A percentile compares a stretch with the other conserved stretches of the same genome.
phyloP scores from a whole-genome alignment of 768 basidiomycete genomes.

The Pholiota molesta region DNA sequence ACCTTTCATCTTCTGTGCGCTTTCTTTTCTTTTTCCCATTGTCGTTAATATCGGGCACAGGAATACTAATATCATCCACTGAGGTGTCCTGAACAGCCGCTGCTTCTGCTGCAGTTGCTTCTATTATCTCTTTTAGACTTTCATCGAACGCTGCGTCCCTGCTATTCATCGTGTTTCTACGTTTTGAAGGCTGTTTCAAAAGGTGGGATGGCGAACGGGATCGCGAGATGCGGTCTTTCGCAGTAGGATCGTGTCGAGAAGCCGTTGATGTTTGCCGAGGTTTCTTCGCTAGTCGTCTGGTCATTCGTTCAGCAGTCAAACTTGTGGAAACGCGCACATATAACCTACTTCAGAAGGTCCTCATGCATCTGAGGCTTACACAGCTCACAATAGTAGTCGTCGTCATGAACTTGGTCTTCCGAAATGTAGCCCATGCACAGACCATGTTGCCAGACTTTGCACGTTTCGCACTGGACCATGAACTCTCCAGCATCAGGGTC shows the following conservation, averaged over 20 bases:
- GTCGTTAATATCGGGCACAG: constrained; percentile 52
- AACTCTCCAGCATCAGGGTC: constrained; percentile 88
- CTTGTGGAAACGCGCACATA: constrained; percentile 10
- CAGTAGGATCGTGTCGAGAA: constrained; percentile 55
- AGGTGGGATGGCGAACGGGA: constrained; percentile 70
- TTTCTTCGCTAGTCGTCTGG: constrained; percentile 65
- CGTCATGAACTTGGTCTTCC: constrained; percentile 70
- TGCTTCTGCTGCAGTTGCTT: constrained; percentile 74
- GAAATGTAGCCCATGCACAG: constrained; percentile 92
- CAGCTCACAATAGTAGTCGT: constrained; percentile 92
- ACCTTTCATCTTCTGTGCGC: constrained; percentile 74
- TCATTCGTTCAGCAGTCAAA: constrained; percentile 6
- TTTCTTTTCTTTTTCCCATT: constrained; percentile 75
- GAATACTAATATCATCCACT: constrained; percentile 36
- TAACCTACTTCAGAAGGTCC: constrained; percentile 77
- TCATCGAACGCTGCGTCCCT: constrained; percentile 94
- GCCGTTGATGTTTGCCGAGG: constrained; percentile 66
- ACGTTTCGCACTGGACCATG: constrained; percentile 97
- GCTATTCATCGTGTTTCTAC: constrained; percentile 97
- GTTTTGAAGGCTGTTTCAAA: constrained; percentile 73
- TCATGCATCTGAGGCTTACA: constrained; percentile 88
- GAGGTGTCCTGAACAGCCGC: constrained; percentile 51
- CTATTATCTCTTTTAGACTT: constrained; percentile 76
- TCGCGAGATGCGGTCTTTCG: constrained; percentile 66
- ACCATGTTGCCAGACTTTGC: constrained; percentile 98